Percentiles rank a stretch among this genome's conserved stretches.
Evolutionary conservation across 331 rosid species (phyloP).

Genomic region (Saraca asoca): DNA sequence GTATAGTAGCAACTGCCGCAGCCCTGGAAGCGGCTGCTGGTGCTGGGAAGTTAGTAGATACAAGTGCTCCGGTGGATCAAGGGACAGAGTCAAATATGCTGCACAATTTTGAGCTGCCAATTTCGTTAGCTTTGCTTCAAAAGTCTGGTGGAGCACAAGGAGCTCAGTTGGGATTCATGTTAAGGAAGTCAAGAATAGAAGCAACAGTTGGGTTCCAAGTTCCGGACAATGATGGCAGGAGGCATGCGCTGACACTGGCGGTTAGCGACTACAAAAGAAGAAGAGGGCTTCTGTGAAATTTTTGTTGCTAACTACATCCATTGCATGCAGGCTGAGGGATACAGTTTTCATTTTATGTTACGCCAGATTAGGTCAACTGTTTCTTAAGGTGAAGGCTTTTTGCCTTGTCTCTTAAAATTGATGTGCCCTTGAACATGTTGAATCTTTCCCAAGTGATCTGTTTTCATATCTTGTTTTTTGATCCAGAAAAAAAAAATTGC

Average conservation of each 20-base stretch:
- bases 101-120: conserved; percentile 87
- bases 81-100: conserved; percentile 74
- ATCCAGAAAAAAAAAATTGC: not conserved
- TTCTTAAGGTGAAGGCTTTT: too few relatives aligned
- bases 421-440: conserved; percentile 24
- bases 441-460: conserved; percentile 14
- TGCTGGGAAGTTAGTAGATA: conserved; percentile 94
- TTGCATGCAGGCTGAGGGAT: conserved; percentile 32
- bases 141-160: conserved; percentile 86
- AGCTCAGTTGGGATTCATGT: conserved; percentile 73
- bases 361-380: conserved; percentile 16
- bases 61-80: conserved; percentile 86
- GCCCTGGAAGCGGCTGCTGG: conserved; percentile 91
- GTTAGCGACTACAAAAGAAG: conserved; percentile 90
- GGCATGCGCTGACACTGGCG: conserved; percentile 68
- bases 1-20: conserved; percentile 74
- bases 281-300: conserved; percentile 76
- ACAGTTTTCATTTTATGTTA: not conserved
- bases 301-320: conserved; percentile 23
- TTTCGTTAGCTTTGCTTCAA: conserved; percentile 70
- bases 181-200: conserved; percentile 73
- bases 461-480: conserved; percentile 2
- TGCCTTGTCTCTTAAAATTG: conserved; percentile 24
- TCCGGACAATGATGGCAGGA: conserved; percentile 71
- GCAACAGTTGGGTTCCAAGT: conserved; percentile 72